Evolutionary conservation across 2,329 filamentous ascomycete genomes (phyloP), one percentile per base, ranked within the genome.

Genomic region (Aspergillus clavatus): DNA sequence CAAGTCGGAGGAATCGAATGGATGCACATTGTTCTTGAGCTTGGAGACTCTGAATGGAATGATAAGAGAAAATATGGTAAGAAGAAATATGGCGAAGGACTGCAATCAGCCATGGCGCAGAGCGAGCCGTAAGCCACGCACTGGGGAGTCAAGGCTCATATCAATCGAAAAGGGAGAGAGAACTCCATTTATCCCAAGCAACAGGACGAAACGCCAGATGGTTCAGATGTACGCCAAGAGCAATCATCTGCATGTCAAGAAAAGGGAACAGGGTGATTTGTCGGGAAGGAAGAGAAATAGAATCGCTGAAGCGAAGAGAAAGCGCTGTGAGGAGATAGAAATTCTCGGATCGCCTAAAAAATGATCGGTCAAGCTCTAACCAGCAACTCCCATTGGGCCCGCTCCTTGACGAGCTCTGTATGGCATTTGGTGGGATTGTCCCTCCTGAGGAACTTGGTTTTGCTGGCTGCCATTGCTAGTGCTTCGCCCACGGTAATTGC

Each of bases 361-460:
- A 45, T 24, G 23, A 48, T 38, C 23, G 43, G 42, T 21, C 38
- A 35, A 21, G 38, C 24, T 51, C 55, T 56, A 69, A 38, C 63
- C 56, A 48, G 66, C 65, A 47, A 69, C 65, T 12, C 65, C 66
- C 66, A 69, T 68, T n/a, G 65, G 60, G 19, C 66, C 65, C 21
- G 62, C 55, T 47, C 60, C 61, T 18, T 63, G 62, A 46, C 67
- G 65, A 42, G 61, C 52, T 44, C 68, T 58, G 47, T 70, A 69
- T 24, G 66, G 57, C 27, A 69, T 38, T 24, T 61, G 61, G 41
- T 66, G 62, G 33, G 58, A 41, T 38, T 66, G 63, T 24, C 53
- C 55, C 16, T 68, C 63, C n/a, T 57, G 47, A 22, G 52, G 51
- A 8, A 53, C 44, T 21, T 53, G 37, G 42, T 54, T 54, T 47